These are phyloP conservation scores for Trametes versicolor DNA, from an alignment of 1,284 basidiomycete species.

Conservation along the genomic window DNA sequence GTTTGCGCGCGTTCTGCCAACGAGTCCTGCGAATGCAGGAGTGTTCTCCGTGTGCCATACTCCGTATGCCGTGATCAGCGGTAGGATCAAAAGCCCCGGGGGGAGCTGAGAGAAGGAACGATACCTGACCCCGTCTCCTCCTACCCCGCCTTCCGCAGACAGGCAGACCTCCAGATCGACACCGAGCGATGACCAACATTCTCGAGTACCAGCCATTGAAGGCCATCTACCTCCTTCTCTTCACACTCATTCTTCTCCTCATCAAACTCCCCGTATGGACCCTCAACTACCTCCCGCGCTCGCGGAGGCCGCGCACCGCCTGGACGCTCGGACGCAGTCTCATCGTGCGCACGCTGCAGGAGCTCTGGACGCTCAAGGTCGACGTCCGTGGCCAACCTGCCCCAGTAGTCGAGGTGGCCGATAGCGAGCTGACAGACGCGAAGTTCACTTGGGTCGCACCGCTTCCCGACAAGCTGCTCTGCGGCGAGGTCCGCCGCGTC, in stretches of 20 bases:
- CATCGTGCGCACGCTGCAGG: slow-evolving; percentile 22
- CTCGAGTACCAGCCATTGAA: slow-evolving; percentile 31
- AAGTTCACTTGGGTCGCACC: slow-evolving; percentile 36
- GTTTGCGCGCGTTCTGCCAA: not conserved
- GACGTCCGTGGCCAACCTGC: not conserved
- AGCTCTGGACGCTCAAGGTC: slow-evolving; percentile 16
- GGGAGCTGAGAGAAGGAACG: not conserved
- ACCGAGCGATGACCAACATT: slow-evolving; percentile 15
- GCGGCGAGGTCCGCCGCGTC: slow-evolving; percentile 31
- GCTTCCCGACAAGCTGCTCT: slow-evolving; percentile 23
- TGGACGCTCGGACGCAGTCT: slow-evolving; percentile 31
- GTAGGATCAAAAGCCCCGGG: not conserved
- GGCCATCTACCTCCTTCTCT: slow-evolving; percentile 27
- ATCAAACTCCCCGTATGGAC: slow-evolving; percentile 33
- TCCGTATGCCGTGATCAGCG: not conserved
- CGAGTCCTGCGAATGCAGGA: not conserved
- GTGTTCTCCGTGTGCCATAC: no score
- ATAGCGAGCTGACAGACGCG: slow-evolving; percentile 22
- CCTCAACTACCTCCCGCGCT: slow-evolving; percentile 21
- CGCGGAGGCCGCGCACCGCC: slow-evolving; percentile 19
- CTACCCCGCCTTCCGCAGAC: no score
- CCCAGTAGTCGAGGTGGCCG: slow-evolving; percentile 10
- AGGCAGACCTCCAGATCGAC: no score
- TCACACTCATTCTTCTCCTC: slow-evolving; percentile 23
- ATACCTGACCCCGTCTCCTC: not conserved